Evolutionary conservation across 306 rosid species (phyloP).

Genomic region (Lathyrus sativus): DNA sequence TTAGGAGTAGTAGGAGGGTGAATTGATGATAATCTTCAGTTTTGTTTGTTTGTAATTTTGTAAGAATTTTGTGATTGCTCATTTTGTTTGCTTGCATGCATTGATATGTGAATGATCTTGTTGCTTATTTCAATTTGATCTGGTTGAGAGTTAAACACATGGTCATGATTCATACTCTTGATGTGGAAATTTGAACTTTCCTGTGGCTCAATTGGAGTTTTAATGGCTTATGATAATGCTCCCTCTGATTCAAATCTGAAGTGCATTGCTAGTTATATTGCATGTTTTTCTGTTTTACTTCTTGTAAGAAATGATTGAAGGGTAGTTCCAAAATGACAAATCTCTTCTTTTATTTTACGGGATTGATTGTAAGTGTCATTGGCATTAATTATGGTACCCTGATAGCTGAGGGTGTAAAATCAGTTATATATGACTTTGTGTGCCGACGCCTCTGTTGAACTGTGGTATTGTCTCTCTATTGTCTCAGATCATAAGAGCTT

Average conservation of each 20-base stretch:
- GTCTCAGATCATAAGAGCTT: not conserved
- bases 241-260: not conserved
- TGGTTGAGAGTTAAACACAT: not conserved
- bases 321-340: slow-evolving; percentile 3
- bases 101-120: slow-evolving; percentile 5
- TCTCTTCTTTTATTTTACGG: not conserved
- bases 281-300: not conserved
- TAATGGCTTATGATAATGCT: not conserved
- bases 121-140: slow-evolving; percentile 18
- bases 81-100: slow-evolving; percentile 36
- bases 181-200: not conserved
- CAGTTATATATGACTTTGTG: not conserved
- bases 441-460: not conserved
- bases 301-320: not conserved
- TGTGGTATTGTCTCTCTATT: slow-evolving; percentile 13
- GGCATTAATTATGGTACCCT: slow-evolving; percentile 1
- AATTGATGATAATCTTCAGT: not conserved
- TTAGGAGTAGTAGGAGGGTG: not conserved
- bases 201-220: not conserved
- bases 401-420: slow-evolving; percentile 8
- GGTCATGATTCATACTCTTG: not conserved
- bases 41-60: slow-evolving; percentile 1
- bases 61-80: not conserved
- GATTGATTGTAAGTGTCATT: slow-evolving; percentile 3
- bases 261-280: not conserved